Evolutionary conservation across 2,329 filamentous ascomycete genomes (phyloP).

Genomic region (Lomentospora prolificans): DNA sequence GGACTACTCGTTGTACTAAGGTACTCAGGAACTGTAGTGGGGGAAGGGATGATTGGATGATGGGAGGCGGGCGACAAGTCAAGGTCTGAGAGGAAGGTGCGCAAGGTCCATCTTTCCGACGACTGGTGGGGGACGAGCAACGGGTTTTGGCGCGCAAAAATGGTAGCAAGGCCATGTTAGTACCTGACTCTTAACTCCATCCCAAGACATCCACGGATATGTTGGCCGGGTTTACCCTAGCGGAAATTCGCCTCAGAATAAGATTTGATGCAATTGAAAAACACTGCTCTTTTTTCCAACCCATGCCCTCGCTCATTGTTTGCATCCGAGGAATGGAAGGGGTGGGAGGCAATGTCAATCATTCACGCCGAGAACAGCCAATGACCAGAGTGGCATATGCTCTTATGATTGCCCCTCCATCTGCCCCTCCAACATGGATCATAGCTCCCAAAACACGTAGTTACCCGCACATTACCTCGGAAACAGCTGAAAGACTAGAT

Average conservation of each 20-base stretch:
- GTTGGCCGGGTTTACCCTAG: too few relatives aligned
- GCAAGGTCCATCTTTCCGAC: neutral
- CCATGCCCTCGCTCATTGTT: too few relatives aligned
- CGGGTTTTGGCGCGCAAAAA: neutral
- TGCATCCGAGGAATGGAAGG: too few relatives aligned
- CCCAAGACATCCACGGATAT: too few relatives aligned
- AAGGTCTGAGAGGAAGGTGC: slow-evolving; percentile 2
- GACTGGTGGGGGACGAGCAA: neutral
- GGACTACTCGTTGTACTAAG: neutral
- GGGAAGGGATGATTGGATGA: neutral
- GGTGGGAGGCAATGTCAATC: neutral
- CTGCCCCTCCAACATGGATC: slow-evolving; percentile 1
- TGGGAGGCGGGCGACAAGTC: neutral
- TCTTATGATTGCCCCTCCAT: slow-evolving; percentile 1
- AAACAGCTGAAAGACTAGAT: slow-evolving; percentile 1
- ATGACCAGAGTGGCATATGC: neutral
- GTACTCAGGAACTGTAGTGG: neutral
- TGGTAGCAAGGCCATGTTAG: neutral
- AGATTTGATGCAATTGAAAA: too few relatives aligned
- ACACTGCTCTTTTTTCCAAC: too few relatives aligned
- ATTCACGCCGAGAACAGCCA: neutral
- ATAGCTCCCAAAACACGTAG: neutral
- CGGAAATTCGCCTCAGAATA: too few relatives aligned
- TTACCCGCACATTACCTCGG: neutral
- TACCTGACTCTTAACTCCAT: neutral